Evolutionary conservation across 2,329 filamentous ascomycete species (phyloP).

Genomic region (Lasiodiplodia gonubiensis): DNA sequence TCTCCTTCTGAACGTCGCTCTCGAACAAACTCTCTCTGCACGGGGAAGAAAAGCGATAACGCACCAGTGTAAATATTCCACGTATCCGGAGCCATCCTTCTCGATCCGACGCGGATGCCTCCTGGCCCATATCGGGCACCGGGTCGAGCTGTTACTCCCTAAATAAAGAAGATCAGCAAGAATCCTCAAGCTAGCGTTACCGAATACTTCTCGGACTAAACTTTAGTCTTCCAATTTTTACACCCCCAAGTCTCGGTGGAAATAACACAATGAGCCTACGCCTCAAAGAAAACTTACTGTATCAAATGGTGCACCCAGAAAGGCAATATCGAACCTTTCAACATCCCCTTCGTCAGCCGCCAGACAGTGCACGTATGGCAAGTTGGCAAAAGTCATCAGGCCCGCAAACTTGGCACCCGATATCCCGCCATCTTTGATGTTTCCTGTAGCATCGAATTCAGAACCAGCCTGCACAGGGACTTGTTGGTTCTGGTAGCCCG

Average conservation of each 20-base stretch:
- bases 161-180: background rate
- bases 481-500: constrained; percentile 43
- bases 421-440: constrained; percentile 37
- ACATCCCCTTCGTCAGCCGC: constrained; percentile 41
- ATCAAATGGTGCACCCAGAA: constrained; percentile 57
- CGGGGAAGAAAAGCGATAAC: constrained; percentile 1
- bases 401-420: constrained; percentile 47
- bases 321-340: constrained; percentile 55
- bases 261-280: background rate
- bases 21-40: background rate
- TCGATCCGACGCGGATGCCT: constrained; percentile 58
- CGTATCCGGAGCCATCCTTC: constrained; percentile 51
- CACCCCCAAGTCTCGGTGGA: background rate
- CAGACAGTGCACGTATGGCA: constrained; percentile 57
- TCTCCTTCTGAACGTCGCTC: background rate
- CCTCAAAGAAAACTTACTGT: constrained; percentile 44
- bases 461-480: constrained; percentile 31
- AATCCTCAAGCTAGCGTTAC: background rate
- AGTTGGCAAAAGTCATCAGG: constrained; percentile 54
- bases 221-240: background rate
- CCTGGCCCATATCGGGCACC: constrained; percentile 60
- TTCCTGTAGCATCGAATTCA: constrained; percentile 30
- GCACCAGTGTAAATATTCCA: constrained; percentile 59
- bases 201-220: background rate
- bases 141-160: constrained; percentile 58